Percentiles rank a stretch among this genome's conserved stretches.
Evolutionary conservation across 2,329 filamentous ascomycete genomes (phyloP).

Genomic region (Torrubiella hemipterigena): DNA sequence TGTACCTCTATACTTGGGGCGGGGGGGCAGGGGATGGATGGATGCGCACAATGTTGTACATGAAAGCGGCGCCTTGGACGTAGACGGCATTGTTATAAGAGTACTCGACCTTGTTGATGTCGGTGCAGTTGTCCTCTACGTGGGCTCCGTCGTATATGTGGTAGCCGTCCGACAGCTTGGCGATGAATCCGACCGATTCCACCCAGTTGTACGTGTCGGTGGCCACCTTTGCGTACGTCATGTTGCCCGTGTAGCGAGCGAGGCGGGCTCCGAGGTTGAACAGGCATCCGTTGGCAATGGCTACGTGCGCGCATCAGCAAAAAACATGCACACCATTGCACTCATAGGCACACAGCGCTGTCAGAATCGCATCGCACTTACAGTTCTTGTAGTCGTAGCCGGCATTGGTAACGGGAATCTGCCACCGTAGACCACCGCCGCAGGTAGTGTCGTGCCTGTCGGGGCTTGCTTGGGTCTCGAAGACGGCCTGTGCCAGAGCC

Average conservation of each 20-base stretch:
- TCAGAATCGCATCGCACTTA: neutral
- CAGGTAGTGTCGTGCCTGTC: conserved; percentile 34
- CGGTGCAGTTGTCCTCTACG: neutral
- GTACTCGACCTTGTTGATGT: neutral
- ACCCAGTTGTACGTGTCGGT: conserved; percentile 21
- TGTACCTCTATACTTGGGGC: neutral
- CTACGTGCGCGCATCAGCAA: too few species aligned
- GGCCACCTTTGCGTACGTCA: conserved; percentile 61
- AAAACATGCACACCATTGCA: too few species aligned
- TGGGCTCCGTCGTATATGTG: neutral
- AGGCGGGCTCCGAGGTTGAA: conserved; percentile 53
- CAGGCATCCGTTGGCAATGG: conserved; percentile 48
- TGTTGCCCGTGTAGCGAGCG: conserved; percentile 58
- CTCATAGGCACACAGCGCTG: too few species aligned
- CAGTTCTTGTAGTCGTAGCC: conserved; percentile 50
- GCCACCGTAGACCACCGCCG: conserved; percentile 64
- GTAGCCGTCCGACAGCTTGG: conserved; percentile 47
- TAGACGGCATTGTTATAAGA: conserved; percentile 37
- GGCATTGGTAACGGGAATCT: conserved; percentile 59
- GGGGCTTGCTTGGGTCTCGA: conserved; percentile 25
- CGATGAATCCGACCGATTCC: conserved; percentile 20
- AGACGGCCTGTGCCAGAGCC: conserved; percentile 58
- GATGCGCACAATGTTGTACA: conserved; percentile 26
- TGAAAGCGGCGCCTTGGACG: conserved; percentile 37
- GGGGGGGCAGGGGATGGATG: too few species aligned